Percentiles rank a stretch among this genome's conserved stretches.
These are phyloP conservation scores for Tuber borchii DNA, from an alignment of 495 filamentous ascomycete genomes.

Conservation along the genomic window DNA sequence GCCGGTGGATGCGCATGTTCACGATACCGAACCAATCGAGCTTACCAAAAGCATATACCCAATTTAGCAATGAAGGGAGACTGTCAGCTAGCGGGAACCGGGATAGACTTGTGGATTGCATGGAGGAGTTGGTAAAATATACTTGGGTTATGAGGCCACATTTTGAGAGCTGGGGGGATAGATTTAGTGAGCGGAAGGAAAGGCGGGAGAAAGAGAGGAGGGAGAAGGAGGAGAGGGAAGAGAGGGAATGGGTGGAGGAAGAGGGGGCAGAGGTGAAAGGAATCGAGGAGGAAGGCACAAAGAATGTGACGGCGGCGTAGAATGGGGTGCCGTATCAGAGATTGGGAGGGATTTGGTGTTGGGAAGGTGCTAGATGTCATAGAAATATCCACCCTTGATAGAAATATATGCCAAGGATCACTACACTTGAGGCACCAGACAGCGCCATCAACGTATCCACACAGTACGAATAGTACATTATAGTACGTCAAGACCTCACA, in stretches of 20 bases:
- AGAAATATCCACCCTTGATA: no score
- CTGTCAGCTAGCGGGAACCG: conserved; percentile 58
- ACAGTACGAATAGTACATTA: no score
- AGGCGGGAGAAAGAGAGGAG: conserved; percentile 46
- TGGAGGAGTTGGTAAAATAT: conserved; percentile 74
- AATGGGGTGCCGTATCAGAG: background rate
- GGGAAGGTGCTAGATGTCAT: no score
- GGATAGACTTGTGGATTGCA: conserved; percentile 65
- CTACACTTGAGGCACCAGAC: no score
- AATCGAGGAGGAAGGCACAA: background rate
- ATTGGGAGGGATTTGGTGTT: background rate
- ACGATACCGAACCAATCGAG: conserved; percentile 64
- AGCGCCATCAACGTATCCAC: no score
- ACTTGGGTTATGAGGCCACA: conserved; percentile 60
- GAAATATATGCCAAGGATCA: no score
- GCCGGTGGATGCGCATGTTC: conserved; percentile 76
- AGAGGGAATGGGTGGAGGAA: background rate
- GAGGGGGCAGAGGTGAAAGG: background rate
- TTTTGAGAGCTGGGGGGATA: conserved; percentile 58
- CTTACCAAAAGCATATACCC: conserved; percentile 59
- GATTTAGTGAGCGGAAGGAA: conserved; percentile 57
- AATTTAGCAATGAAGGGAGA: conserved; percentile 54
- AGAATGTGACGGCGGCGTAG: background rate
- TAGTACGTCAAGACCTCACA: no score
- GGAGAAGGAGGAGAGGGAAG: conserved; percentile 13